A percentile compares a stretch with the other conserved stretches of the same genome.
phyloP scores from a whole-genome alignment of 805 yeast species.

The Metschnikowia cubensis region DNA sequence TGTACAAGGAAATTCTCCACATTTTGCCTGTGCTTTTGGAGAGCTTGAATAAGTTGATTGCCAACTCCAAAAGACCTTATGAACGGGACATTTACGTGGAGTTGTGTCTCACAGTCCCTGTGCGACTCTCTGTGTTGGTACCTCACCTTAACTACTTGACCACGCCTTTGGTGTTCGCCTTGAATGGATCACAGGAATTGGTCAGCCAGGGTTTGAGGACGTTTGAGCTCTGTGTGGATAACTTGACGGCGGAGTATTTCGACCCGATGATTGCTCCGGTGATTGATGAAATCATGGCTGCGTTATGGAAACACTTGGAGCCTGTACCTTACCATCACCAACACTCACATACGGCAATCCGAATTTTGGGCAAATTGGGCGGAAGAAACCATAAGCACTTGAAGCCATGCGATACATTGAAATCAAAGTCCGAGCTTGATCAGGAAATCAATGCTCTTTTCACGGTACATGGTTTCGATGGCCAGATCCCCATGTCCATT shows the following conservation, averaged over 20 bases:
- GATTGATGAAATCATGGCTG: constrained; percentile 88
- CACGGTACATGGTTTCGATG: constrained; percentile 62
- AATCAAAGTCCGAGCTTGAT: constrained; percentile 50
- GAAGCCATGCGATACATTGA: constrained; percentile 67
- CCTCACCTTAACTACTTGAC: constrained; percentile 87
- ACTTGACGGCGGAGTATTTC: constrained; percentile 91
- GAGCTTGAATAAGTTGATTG: constrained; percentile 75
- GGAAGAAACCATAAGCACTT: constrained; percentile 90
- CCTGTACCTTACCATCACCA: constrained; percentile 95
- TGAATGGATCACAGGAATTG: constrained; percentile 85
- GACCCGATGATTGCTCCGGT: constrained; percentile 98
- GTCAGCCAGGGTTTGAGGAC: constrained; percentile 94
- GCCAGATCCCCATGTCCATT: constrained; percentile 62
- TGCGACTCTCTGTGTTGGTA: constrained; percentile 84
- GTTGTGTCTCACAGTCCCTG: constrained; percentile 93
- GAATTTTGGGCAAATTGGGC: constrained; percentile 92
- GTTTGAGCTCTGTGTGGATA: constrained; percentile 91
- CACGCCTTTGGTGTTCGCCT: constrained; percentile 86
- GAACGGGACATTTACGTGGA: constrained; percentile 95
- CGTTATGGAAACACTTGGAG: constrained; percentile 83
- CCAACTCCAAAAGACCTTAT: constrained; percentile 79
- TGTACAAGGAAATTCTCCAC: constrained; percentile 92
- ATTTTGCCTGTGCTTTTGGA: constrained; percentile 81
- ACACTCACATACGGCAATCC: constrained; percentile 89
- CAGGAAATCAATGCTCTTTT: constrained; percentile 70